Evolutionary conservation across 192 early-diverging fungal species (phyloP).

Genomic region (Coemansia sp.): DNA sequence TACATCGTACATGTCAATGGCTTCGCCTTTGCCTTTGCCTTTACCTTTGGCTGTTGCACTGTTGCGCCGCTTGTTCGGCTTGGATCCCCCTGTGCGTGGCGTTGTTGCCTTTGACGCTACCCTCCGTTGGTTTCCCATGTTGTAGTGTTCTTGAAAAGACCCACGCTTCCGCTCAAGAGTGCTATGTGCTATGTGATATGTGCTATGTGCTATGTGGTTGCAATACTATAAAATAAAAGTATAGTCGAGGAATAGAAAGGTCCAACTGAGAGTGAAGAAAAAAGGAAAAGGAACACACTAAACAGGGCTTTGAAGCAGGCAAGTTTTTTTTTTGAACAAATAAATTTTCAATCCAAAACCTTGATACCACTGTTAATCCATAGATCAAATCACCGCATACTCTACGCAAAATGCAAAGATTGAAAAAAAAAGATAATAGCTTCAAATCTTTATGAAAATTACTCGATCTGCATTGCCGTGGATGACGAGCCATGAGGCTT

Average conservation of each 20-base stretch:
- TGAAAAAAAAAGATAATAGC: neutral
- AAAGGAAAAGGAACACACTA: neutral
- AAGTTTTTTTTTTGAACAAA: neutral
- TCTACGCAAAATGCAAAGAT: too few relatives aligned
- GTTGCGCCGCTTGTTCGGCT: neutral
- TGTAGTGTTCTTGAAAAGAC: neutral
- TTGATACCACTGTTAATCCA: neutral
- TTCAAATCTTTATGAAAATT: neutral
- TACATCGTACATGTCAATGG: constrained; percentile 10
- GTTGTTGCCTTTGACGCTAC: constrained; percentile 17
- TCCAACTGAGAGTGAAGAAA: neutral
- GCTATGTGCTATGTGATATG: neutral
- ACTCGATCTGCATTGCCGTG: neutral
- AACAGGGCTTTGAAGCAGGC: neutral
- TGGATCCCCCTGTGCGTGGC: constrained; percentile 1
- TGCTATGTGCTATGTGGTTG: too few relatives aligned
- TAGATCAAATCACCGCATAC: neutral
- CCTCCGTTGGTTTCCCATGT: constrained; percentile 27
- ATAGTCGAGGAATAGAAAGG: neutral
- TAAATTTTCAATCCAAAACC: neutral
- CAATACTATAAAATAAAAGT: neutral
- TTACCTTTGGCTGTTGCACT: neutral
- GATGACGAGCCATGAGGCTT: neutral
- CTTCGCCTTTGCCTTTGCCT: constrained; percentile 3
- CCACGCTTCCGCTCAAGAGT: neutral